Conservation (phyloP, 2,329 filamentous ascomycete species). For the Fusarium sp. region DNA sequence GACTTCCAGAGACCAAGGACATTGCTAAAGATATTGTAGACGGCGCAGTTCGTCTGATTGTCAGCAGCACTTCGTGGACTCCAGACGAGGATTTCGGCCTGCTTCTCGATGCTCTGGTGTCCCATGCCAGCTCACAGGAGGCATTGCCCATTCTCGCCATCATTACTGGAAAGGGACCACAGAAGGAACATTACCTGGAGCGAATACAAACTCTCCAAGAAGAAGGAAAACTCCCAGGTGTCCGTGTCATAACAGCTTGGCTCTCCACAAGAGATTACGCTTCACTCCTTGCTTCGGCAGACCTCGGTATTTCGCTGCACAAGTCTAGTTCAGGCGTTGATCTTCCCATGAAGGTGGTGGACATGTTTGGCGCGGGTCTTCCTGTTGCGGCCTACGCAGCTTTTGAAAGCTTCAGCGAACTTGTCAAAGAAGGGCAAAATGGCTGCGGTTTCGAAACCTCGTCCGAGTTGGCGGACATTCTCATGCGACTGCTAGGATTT, state of each 20-base stretch:
- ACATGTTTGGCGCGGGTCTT: slow-evolving; percentile 96
- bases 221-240: slow-evolving; percentile 73
- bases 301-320: slow-evolving; percentile 91
- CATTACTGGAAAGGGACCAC: slow-evolving; percentile 94
- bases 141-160: slow-evolving; percentile 82
- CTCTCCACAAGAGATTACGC: slow-evolving; percentile 88
- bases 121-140: slow-evolving; percentile 70
- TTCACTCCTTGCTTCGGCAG: slow-evolving; percentile 82
- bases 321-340: slow-evolving; percentile 95
- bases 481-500: slow-evolving; percentile 74
- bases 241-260: slow-evolving; percentile 86
- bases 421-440: slow-evolving; percentile 90
- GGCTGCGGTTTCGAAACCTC: slow-evolving; percentile 85
- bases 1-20: slow-evolving; percentile 73
- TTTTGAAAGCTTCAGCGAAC: slow-evolving; percentile 89
- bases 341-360: slow-evolving; percentile 98
- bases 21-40: slow-evolving; percentile 70
- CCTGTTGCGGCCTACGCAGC: slow-evolving; percentile 88
- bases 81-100: slow-evolving; percentile 95
- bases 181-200: slow-evolving; percentile 80
- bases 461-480: slow-evolving; percentile 71
- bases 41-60: slow-evolving; percentile 75
- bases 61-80: slow-evolving; percentile 98
- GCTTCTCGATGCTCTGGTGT: slow-evolving; percentile 83
- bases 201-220: slow-evolving; percentile 72